Conservation (phyloP, 306 rosid genomes). For the Aeschynomene evenia region DNA sequence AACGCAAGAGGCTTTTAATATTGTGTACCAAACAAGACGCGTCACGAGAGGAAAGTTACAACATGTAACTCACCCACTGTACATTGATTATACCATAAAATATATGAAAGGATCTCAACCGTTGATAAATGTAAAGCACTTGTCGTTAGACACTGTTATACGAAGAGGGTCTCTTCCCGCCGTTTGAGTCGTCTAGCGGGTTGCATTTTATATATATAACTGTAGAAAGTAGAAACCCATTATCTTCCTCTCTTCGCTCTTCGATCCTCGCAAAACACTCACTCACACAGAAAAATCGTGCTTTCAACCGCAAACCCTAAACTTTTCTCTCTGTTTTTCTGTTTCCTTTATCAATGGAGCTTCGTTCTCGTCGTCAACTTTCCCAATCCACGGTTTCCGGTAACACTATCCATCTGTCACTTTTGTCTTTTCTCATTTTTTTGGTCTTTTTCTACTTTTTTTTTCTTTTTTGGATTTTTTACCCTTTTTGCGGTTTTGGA, state of each 20-base stretch:
- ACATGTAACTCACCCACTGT: neutral
- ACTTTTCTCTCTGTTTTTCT: neutral
- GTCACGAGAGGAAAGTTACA: neutral
- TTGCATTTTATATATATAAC: neutral
- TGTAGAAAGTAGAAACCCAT: neutral
- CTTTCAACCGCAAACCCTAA: constrained; percentile 33
- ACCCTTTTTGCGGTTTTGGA: neutral
- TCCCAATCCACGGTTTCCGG: constrained; percentile 32
- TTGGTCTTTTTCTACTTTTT: neutral
- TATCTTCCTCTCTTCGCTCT: neutral
- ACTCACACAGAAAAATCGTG: neutral
- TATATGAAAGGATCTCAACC: neutral
- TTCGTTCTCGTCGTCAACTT: constrained; percentile 45
- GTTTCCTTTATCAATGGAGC: constrained; percentile 42
- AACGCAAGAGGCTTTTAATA: neutral
- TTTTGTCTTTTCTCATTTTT: neutral
- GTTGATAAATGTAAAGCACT: neutral
- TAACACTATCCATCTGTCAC: constrained; percentile 13
- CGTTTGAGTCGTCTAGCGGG: constrained; percentile 16
- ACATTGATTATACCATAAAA: neutral
- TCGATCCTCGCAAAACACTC: neutral
- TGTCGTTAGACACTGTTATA: neutral
- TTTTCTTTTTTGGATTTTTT: neutral
- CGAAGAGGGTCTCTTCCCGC: constrained; percentile 43
- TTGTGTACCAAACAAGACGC: neutral